A percentile compares a stretch with the other conserved stretches of the same genome.
Conservation (phyloP, 495 filamentous ascomycete genomes). For the Neurospora sp. region DNA sequence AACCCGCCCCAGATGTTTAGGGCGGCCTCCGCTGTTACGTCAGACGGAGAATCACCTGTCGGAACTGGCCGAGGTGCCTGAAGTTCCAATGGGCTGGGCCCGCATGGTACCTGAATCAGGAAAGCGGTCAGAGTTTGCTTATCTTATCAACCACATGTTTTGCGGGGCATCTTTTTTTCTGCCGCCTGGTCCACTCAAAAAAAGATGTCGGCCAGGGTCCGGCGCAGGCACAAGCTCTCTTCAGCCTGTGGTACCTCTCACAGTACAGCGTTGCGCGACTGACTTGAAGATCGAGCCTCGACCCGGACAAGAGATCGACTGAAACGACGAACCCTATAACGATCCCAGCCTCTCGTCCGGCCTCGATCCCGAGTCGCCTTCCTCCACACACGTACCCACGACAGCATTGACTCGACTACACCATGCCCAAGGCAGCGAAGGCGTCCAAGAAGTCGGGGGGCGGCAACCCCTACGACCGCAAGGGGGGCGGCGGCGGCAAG, state of each 20-base stretch:
- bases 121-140: not conserved
- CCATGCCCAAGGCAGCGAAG: conserved; percentile 50
- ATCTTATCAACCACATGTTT: conserved; percentile 15
- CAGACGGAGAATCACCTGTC: not conserved
- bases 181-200: conserved; percentile 9
- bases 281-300: not conserved
- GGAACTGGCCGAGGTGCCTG: not conserved
- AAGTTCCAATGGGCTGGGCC: not conserved
- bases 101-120: not conserved
- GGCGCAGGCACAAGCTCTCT: not conserved
- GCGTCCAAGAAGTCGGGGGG: conserved; percentile 50
- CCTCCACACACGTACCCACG: not conserved
- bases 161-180: conserved; percentile 24
- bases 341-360: not conserved
- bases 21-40: not conserved
- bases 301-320: not conserved
- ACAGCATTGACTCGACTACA: not conserved
- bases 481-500: conserved; percentile 27
- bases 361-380: not conserved
- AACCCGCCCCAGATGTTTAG: not conserved
- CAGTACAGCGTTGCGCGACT: not conserved
- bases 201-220: conserved; percentile 7
- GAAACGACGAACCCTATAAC: not conserved
- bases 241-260: not conserved
- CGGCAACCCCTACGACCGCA: conserved; percentile 46